Evolutionary conservation across 2,329 filamentous ascomycete species (phyloP), one percentile per base, ranked within the genome.

Genomic region (Fusarium pseudograminearum): DNA sequence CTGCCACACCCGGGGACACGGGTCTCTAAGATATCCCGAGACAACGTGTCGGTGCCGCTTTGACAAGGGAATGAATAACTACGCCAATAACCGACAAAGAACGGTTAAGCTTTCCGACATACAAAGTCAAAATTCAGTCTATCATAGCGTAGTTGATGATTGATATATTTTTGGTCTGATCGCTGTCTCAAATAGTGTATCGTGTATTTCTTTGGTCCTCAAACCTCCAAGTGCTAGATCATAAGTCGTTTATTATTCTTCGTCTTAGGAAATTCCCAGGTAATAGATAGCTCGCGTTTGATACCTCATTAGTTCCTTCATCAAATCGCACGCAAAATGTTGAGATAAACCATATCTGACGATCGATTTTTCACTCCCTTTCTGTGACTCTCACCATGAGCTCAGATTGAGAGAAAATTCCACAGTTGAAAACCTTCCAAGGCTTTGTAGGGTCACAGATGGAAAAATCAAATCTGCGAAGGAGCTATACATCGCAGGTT

Each of bases 391-490:
- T 61, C 24, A 73, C 69, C 75, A 75, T 78, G 3, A 75, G 71
- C 3, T 78, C 73, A 5, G 76, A 77, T 42, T 79, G 78, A 1
- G 71, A 57, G 41, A 78, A 77, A 7, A 79, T 72, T 7, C 74
- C 77, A 18, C 66, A 76, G 20, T 79, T 76, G 16, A 73, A 66
- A 3, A 77, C 73, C 15, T 74, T 74, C 76, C 77, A 79, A 3
- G 77, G 78, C 15, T 66, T 72, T 4, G 74, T 73, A 4, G 78
- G 76, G 46, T 79, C 73, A 14, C 77, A 75, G 11, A 77, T 70
- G 2, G 69, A 65, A 34, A 79, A 58, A 12, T 80, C 77, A 47
- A 78, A 79, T 1, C 71, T 71, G 7, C 77, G 68, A 20, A 80
- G 53, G 4, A 80, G 57, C 78, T 80, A 22, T 12, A 4, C 0